Evolutionary conservation across 2,329 filamentous ascomycete species (phyloP).

Genomic region (Fusarium proliferatum): DNA sequence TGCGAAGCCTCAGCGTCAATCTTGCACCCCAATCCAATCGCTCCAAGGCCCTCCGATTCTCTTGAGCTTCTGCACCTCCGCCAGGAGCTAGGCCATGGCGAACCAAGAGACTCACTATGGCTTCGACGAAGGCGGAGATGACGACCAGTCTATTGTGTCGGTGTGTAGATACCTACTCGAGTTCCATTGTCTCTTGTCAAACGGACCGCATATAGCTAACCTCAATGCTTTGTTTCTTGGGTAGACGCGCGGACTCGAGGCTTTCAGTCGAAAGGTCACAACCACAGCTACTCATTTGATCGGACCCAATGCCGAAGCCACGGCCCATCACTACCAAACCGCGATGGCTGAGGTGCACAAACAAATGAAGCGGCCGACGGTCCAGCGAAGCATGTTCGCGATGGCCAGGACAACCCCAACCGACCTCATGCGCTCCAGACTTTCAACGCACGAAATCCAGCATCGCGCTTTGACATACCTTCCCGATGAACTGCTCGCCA

Average conservation of each 20-base stretch:
- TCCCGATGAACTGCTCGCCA: conserved; percentile 87
- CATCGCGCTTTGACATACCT: conserved; percentile 90
- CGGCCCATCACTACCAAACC: conserved; percentile 79
- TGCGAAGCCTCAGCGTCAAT: conserved; percentile 25
- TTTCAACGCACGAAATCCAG: conserved; percentile 92
- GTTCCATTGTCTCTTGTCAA: conserved; percentile 29
- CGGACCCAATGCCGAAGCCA: conserved; percentile 66
- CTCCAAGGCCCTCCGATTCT: conserved; percentile 21
- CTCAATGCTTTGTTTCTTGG: conserved; percentile 29
- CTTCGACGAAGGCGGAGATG: conserved; percentile 59
- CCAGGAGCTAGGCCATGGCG: conserved; percentile 53
- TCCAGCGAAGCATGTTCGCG: conserved; percentile 91
- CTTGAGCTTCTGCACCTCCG: conserved; percentile 41
- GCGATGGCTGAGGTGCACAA: conserved; percentile 91
- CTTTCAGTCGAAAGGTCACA: conserved; percentile 93
- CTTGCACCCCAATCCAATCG: conserved; percentile 29
- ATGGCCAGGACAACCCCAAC: conserved; percentile 92
- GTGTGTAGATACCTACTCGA: conserved; percentile 46
- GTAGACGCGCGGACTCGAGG: conserved; percentile 88
- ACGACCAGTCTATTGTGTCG: conserved; percentile 61
- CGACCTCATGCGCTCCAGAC: conserved; percentile 89
- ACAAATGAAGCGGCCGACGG: conserved; percentile 82
- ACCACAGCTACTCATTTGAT: conserved; percentile 94
- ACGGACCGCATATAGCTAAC: conserved; percentile 30
- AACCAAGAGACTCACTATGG: conserved; percentile 58